Conservation (phyloP, 2,329 filamentous ascomycete species). For the Ceratocystis cacaofunesta region DNA sequence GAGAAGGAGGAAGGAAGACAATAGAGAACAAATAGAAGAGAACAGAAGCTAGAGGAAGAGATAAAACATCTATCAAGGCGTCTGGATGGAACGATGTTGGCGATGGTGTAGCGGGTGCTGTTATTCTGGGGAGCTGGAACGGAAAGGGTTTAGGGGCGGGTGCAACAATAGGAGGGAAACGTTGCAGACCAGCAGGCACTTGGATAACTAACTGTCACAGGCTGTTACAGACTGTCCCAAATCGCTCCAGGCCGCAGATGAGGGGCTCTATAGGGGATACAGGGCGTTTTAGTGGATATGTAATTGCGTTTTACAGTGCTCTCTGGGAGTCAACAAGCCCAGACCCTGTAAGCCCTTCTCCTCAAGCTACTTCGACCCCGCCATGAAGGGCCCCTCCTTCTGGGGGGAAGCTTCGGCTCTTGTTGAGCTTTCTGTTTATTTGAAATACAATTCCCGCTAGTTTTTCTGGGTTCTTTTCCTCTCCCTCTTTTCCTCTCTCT, state of each 20-base stretch:
- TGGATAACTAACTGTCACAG: no score
- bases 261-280: not conserved
- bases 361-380: no score
- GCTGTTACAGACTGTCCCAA: no score
- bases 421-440: no score
- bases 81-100: not conserved
- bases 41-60: not conserved
- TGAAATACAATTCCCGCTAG: no score
- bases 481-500: no score
- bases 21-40: not conserved
- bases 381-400: not conserved
- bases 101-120: not conserved
- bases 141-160: not conserved
- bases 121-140: not conserved
- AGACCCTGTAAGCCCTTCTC: no score
- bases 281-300: not conserved
- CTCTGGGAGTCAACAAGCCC: not conserved
- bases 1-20: not conserved
- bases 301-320: not conserved
- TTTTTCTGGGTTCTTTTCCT: no score
- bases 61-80: not conserved
- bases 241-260: no score
- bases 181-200: not conserved
- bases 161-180: not conserved
- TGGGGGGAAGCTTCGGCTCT: no score